Base-by-base conservation (phyloP, 139 green algal species). In the Chlamydomonas sp. region DNA sequence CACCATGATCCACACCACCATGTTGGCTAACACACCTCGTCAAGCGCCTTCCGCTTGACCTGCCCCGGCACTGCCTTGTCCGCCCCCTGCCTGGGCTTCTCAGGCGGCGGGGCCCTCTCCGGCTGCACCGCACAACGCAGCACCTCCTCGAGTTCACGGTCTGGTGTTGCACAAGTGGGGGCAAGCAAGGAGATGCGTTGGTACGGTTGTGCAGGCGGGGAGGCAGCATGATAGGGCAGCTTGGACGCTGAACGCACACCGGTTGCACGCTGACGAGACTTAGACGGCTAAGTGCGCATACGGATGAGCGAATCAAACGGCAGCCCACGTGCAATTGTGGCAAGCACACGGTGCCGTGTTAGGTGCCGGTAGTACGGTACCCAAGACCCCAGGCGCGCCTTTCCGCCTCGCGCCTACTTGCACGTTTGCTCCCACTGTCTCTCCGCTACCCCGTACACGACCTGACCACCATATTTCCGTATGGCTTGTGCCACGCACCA, bases 91-190 rank as follows among this genome's bases (percentile, higher is more conserved):
- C 57, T 61, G 2, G 63, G 75, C 0, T 20, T 60, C n/a, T 84
- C 64, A 62, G 81, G 67, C 49, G 20, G 58, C 12, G 85, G 63
- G 3, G 68, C 76, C 80, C 60, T 49, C 59, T 87, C 71, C 1
- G 88, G 90, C 79, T 90, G 69, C 49, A 85, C 74, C 15, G 69
- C 62, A 63, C 88, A 94, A 18, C 91, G 88, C 71, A 96, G 88
- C 14, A 95, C 92, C 87, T 96, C 94, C 60, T 96, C 93, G 62
- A 96, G 91, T 88, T 96, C 94, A 3, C 94, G 89, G 77, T 96
- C 93, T 93, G 91, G 59, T 62, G 5, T 49, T 49, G 31, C 31
- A 49, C 1, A 14, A 2, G 49, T 4, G 3, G 49, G 12, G 4
- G 63, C 31, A 5, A 64, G 18, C 5, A 4, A 18, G 78, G 10